Conservation (phyloP, 2,329 filamentous ascomycete species). For the Colletotrichum tropicicola region DNA sequence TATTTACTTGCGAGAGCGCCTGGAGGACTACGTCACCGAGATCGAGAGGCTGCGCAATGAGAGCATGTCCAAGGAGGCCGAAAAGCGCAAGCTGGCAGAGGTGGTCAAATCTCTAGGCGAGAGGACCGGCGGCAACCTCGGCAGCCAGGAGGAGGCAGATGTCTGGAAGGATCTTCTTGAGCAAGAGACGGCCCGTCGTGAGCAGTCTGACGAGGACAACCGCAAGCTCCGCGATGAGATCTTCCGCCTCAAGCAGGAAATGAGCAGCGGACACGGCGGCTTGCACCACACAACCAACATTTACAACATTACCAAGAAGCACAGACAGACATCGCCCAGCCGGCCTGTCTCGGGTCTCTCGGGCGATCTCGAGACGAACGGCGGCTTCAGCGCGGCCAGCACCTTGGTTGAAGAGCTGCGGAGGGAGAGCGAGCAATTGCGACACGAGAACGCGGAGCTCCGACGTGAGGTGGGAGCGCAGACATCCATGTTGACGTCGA, state of each 20-base stretch:
- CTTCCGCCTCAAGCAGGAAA: constrained; percentile 73
- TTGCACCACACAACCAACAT: constrained; percentile 71
- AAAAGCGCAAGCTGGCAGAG: constrained; percentile 87
- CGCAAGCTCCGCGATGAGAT: constrained; percentile 85
- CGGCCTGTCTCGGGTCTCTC: constrained; percentile 60
- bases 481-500: constrained; percentile 95
- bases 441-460: constrained; percentile 91
- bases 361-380: constrained; percentile 59
- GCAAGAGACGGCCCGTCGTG: constrained; percentile 87
- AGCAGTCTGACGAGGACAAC: constrained; percentile 91
- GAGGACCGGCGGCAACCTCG: constrained; percentile 58
- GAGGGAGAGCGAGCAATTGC: constrained; percentile 76
- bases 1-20: constrained; percentile 81
- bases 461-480: constrained; percentile 93
- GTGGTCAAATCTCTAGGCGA: constrained; percentile 69
- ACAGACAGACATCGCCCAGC: constrained; percentile 56
- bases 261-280: constrained; percentile 46
- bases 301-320: constrained; percentile 70
- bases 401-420: constrained; percentile 81
- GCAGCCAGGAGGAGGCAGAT: constrained; percentile 73
- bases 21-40: constrained; percentile 85
- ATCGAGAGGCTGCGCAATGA: constrained; percentile 86
- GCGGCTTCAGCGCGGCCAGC: constrained; percentile 65
- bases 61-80: constrained; percentile 79
- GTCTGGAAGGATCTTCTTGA: constrained; percentile 97